A percentile compares a stretch with the other conserved stretches of the same genome.
Conservation (phyloP, 163 green algal species). For the Scenedesmus sp. region DNA sequence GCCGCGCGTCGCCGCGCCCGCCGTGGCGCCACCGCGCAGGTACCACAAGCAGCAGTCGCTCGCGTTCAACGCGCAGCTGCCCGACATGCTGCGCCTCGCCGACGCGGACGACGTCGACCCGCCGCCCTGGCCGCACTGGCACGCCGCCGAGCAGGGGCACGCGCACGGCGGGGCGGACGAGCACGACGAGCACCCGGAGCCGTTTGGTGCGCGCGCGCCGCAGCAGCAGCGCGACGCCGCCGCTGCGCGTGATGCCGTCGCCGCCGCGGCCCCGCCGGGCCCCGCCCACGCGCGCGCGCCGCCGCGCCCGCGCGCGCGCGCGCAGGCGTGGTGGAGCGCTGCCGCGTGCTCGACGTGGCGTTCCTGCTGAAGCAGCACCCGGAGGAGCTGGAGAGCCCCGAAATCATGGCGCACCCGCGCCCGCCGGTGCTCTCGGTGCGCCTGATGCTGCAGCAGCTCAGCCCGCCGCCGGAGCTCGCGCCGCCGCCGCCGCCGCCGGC, state of each 20-base stretch:
- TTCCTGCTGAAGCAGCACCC: not conserved
- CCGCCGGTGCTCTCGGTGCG: not conserved
- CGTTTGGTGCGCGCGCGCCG: not conserved
- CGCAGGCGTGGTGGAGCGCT: conserved; percentile 22
- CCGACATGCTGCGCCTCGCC: not conserved
- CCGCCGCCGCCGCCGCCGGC: conserved; percentile 1
- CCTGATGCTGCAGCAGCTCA: not conserved
- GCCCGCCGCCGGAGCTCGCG: not conserved
- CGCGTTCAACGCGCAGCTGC: conserved; percentile 16
- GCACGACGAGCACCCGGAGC: not conserved
- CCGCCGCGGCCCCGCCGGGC: no score
- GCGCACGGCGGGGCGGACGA: no score
- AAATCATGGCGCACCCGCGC: not conserved
- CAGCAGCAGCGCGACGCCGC: no score
- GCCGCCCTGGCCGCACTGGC: not conserved
- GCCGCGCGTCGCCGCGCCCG: no score
- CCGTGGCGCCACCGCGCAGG: no score
- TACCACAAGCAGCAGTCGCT: conserved; percentile 42
- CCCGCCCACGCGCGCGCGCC: no score
- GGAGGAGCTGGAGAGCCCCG: not conserved
- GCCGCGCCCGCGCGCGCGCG: no score
- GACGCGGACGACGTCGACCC: not conserved
- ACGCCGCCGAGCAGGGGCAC: not conserved
- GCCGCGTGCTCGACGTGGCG: conserved; percentile 17
- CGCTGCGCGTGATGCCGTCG: no score